Percentiles rank a stretch among this genome's conserved stretches.
Conservation (phyloP, 192 early-diverging fungal species). For the Podila verticillata region DNA sequence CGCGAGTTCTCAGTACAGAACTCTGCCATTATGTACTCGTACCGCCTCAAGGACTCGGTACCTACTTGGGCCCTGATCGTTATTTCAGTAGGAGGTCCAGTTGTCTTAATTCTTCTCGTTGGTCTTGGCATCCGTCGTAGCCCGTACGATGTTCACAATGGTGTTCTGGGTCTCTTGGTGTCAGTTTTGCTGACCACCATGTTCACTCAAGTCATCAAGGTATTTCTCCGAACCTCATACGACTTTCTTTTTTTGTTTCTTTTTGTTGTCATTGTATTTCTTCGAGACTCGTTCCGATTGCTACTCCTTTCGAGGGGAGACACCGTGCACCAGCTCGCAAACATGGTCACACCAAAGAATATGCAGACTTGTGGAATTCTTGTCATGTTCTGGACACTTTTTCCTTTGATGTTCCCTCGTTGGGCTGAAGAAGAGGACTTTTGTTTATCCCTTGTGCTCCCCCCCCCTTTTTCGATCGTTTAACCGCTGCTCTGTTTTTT, state of each 20-base stretch:
- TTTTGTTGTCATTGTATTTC: constrained; percentile 37
- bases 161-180: constrained; percentile 45
- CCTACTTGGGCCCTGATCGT: constrained; percentile 53
- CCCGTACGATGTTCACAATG: constrained; percentile 38
- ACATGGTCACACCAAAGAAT: background rate
- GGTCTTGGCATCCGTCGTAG: constrained; percentile 41
- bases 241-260: background rate
- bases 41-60: constrained; percentile 54
- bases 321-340: too few species aligned
- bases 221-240: constrained; percentile 10
- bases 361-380: background rate
- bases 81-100: constrained; percentile 40
- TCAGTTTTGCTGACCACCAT: constrained; percentile 50
- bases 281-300: constrained; percentile 16
- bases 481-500: too few species aligned
- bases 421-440: too few species aligned
- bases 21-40: constrained; percentile 71
- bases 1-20: constrained; percentile 78
- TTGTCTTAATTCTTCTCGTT: constrained; percentile 36
- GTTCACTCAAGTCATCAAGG: constrained; percentile 60
- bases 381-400: too few species aligned
- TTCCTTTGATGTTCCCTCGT: too few species aligned
- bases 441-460: too few species aligned
- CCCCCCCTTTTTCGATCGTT: too few species aligned
- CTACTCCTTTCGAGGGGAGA: constrained; percentile 13